A percentile compares a stretch with the other conserved stretches of the same genome.
Conservation (phyloP, 2,329 filamentous ascomycete species). For the Bipolaris sorokiniana region DNA sequence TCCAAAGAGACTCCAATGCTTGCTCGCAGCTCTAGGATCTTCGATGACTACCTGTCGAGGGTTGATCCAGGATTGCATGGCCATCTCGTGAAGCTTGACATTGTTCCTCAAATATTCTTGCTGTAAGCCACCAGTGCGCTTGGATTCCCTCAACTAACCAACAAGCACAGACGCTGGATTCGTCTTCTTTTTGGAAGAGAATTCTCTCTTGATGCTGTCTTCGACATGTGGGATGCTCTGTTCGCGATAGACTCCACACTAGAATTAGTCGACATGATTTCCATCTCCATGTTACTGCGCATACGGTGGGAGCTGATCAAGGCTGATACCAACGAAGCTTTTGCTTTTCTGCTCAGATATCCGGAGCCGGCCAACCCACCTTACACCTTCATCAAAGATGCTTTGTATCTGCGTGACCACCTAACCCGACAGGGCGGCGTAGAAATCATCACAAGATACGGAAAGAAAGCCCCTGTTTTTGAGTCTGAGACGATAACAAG, state of each 20-base stretch:
- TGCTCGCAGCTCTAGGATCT: slow-evolving; percentile 82
- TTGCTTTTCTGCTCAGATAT: slow-evolving; percentile 84
- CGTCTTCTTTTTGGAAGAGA: slow-evolving; percentile 91
- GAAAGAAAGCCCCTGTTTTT: slow-evolving; percentile 52
- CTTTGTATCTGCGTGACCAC: slow-evolving; percentile 73
- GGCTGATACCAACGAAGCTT: slow-evolving; percentile 83
- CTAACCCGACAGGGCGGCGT: slow-evolving; percentile 67
- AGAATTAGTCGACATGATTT: slow-evolving; percentile 86
- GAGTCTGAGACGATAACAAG: slow-evolving; percentile 33
- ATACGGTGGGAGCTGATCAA: slow-evolving; percentile 89
- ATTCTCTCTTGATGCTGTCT: slow-evolving; percentile 83
- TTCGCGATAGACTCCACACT: slow-evolving; percentile 84
- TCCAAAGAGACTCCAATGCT: slow-evolving; percentile 72
- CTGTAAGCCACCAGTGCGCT: slow-evolving; percentile 65
- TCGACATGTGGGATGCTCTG: slow-evolving; percentile 87
- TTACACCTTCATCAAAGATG: slow-evolving; percentile 84
- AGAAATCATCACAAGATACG: slow-evolving; percentile 74
- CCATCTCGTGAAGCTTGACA: slow-evolving; percentile 82
- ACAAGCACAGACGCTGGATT: slow-evolving; percentile 77
- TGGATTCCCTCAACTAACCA: slow-evolving; percentile 26
- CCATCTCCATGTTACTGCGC: slow-evolving; percentile 88
- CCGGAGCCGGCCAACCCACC: slow-evolving; percentile 71
- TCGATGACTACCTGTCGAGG: slow-evolving; percentile 77
- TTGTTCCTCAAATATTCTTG: slow-evolving; percentile 95
- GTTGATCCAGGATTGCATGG: slow-evolving; percentile 82